A percentile compares a stretch with the other conserved stretches of the same genome.
These are phyloP conservation scores for Cornus suecica DNA, from an alignment of 148 eudicot genomes.

Conservation along the genomic window DNA sequence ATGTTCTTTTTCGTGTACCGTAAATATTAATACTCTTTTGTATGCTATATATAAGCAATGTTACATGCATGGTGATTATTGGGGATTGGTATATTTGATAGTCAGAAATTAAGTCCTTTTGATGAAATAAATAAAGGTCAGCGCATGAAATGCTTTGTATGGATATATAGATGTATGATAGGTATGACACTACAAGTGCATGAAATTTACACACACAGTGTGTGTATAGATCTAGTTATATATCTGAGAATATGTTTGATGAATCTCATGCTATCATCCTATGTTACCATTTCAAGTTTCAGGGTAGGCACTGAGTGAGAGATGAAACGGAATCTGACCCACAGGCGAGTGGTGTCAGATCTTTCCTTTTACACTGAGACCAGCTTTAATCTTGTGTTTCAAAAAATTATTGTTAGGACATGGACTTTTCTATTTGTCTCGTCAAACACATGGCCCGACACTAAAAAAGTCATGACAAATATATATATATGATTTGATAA, in stretches of 20 bases:
- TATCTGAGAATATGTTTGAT: not conserved
- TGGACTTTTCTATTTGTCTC: not conserved
- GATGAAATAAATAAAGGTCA: not conserved
- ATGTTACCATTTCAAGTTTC: not conserved
- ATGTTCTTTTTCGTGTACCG: not conserved
- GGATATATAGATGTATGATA: not conserved
- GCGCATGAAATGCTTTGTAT: not conserved
- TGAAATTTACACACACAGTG: not conserved
- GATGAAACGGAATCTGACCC: not conserved
- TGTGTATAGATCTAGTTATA: not conserved
- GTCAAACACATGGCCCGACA: not conserved
- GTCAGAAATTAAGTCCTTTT: not conserved
- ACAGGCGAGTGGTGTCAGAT: not conserved
- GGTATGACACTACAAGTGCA: too few relatives aligned
- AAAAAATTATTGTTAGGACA: not conserved
- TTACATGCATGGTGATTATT: not conserved
- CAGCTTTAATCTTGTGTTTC: not conserved
- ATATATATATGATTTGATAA: constrained; percentile 2
- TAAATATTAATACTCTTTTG: not conserved
- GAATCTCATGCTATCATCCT: not conserved
- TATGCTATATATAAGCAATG: not conserved
- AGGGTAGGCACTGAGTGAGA: not conserved
- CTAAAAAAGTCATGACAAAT: not conserved
- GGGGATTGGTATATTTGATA: not conserved
- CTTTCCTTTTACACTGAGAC: not conserved